These are phyloP conservation scores for Fusarium bulbicola DNA, from an alignment of 2,329 filamentous ascomycete genomes.

Conservation along the genomic window DNA sequence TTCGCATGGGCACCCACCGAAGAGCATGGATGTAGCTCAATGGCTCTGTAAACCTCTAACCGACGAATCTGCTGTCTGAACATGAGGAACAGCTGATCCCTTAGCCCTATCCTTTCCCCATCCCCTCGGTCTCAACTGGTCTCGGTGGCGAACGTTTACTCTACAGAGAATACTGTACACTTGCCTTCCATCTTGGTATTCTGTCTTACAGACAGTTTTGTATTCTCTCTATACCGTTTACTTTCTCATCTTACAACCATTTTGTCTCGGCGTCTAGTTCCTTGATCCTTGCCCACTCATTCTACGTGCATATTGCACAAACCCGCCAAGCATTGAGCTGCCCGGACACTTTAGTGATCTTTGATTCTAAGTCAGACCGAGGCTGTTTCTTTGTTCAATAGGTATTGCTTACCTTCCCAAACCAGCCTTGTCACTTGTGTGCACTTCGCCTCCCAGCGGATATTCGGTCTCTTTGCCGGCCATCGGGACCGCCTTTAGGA, in stretches of 20 bases:
- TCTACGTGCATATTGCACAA: constrained; percentile 8
- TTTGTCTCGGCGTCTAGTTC: neutral
- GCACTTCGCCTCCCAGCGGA: neutral
- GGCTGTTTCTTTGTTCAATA: constrained; percentile 17
- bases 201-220: constrained; percentile 21
- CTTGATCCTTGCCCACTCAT: constrained; percentile 4
- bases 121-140: constrained; percentile 2
- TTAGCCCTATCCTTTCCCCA: constrained; percentile 35
- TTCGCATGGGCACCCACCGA: constrained; percentile 1
- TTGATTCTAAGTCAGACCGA: constrained; percentile 2
- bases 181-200: constrained; percentile 1
- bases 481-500: neutral
- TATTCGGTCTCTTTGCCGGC: neutral
- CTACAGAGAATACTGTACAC: constrained; percentile 3
- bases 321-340: constrained; percentile 3
- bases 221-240: neutral
- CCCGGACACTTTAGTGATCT: constrained; percentile 3
- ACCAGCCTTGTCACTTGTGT: neutral
- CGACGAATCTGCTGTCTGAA: constrained; percentile 5
- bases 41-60: neutral
- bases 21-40: constrained; percentile 13
- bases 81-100: constrained; percentile 33
- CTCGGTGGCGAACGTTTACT: constrained; percentile 21
- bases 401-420: constrained; percentile 10
- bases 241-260: neutral